Evolutionary conservation across 306 rosid genomes (phyloP).

Genomic region (Vigna hirtella): DNA sequence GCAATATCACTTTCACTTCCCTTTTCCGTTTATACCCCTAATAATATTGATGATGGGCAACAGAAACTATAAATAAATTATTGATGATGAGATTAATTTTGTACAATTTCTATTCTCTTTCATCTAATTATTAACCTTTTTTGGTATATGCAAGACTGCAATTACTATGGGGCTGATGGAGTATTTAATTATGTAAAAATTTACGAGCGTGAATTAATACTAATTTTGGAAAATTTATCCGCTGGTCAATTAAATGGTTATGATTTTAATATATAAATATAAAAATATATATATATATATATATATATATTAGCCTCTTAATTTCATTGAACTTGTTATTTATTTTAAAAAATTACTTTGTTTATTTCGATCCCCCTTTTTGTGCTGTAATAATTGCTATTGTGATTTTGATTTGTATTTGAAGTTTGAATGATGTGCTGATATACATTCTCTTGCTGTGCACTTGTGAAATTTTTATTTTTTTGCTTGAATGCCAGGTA

Average conservation of each 20-base stretch:
- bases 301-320: not conserved
- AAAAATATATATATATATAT: too few species aligned
- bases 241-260: not conserved
- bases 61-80: too few species aligned
- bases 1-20: not conserved
- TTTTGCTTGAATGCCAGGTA: conserved; percentile 67
- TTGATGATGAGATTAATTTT: too few species aligned
- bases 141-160: not conserved
- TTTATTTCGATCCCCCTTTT: not conserved
- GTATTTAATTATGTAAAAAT: conserved; percentile 19
- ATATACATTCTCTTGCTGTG: not conserved
- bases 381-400: not conserved
- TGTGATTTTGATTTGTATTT: conserved; percentile 31
- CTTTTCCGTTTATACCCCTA: not conserved
- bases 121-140: not conserved
- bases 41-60: not conserved
- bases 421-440: conserved; percentile 29
- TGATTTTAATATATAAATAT: not conserved
- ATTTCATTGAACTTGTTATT: conserved; percentile 24
- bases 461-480: conserved; percentile 11
- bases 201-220: not conserved
- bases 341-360: conserved; percentile 3
- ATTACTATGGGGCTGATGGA: not conserved
- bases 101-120: too few species aligned
- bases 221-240: not conserved